Evolutionary conservation across 345 rosid species (phyloP).

Genomic region (Noccaea bulbosa): DNA sequence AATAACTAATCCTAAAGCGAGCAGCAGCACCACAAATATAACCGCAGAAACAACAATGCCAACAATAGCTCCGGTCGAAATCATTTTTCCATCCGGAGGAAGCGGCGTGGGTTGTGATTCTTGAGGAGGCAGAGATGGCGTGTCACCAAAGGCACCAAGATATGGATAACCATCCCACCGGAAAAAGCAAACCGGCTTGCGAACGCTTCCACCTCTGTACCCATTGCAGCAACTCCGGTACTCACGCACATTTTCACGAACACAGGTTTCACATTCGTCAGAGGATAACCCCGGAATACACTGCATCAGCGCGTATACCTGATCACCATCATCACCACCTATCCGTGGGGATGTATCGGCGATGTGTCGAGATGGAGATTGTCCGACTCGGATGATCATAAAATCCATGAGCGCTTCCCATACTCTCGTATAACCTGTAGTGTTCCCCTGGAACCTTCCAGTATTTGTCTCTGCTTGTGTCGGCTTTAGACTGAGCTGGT

Average conservation of each 20-base stretch:
- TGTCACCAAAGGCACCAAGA: conserved; percentile 21
- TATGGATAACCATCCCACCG: conserved; percentile 30
- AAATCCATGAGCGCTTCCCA: conserved; percentile 18
- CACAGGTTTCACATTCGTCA: conserved; percentile 28
- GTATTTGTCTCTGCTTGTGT: not conserved
- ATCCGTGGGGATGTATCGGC: not conserved
- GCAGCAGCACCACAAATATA: not conserved
- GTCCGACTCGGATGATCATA: too few species aligned
- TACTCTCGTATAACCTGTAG: conserved; percentile 1
- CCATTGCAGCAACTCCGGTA: conserved; percentile 29
- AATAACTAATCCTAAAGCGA: not conserved
- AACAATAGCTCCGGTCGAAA: conserved; percentile 9
- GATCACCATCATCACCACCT: not conserved
- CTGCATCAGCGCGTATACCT: conserved; percentile 20
- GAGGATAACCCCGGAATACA: conserved; percentile 34
- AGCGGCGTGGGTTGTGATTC: conserved; percentile 2
- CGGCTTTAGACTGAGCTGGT: not conserved
- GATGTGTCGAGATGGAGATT: too few species aligned
- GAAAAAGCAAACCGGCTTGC: conserved; percentile 31
- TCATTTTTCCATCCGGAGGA: not conserved
- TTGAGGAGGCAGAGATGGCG: conserved; percentile 10
- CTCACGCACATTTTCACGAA: conserved; percentile 15
- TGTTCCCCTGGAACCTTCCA: not conserved
- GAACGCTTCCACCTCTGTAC: conserved; percentile 15
- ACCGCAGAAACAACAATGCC: conserved; percentile 18